A percentile compares a stretch with the other conserved stretches of the same genome.
Evolutionary conservation across 176 grass and related monocot genomes (phyloP).

Genomic region (Olyra latifolia): DNA sequence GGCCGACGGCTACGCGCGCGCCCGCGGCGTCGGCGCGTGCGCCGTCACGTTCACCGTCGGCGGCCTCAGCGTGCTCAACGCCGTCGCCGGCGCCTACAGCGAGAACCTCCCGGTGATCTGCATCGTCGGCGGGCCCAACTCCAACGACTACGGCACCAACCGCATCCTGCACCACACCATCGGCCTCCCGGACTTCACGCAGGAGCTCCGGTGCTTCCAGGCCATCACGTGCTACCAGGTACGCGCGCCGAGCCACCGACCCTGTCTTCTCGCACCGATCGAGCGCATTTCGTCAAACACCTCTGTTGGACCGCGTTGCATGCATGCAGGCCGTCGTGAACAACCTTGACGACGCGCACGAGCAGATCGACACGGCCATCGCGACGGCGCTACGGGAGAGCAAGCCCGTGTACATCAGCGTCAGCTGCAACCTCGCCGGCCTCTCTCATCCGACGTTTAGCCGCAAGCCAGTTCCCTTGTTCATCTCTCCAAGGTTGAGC

Average conservation of each 20-base stretch:
- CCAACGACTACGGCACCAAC: conserved; percentile 79
- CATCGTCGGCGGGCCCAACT: conserved; percentile 73
- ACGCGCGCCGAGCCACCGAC: too few species aligned
- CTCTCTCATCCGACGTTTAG: conserved; percentile 62
- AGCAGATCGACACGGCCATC: conserved; percentile 83
- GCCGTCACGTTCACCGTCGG: conserved; percentile 88
- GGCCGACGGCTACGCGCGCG: conserved; percentile 70
- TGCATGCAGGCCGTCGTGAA: conserved; percentile 55
- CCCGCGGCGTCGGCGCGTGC: conserved; percentile 64
- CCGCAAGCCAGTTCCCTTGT: conserved; percentile 63
- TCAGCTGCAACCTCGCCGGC: conserved; percentile 70
- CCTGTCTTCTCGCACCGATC: too few species aligned
- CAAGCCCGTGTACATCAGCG: conserved; percentile 83
- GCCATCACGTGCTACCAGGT: conserved; percentile 79
- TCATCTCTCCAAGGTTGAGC: conserved; percentile 76
- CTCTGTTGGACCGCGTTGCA: neutral
- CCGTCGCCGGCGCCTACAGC: conserved; percentile 74
- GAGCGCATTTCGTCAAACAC: conserved; percentile 29
- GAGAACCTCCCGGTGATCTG: conserved; percentile 78
- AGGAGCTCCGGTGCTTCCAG: conserved; percentile 85
- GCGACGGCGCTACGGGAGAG: conserved; percentile 64
- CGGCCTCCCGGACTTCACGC: conserved; percentile 69
- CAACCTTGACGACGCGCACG: conserved; percentile 76
- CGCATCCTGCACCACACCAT: conserved; percentile 88
- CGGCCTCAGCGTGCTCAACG: conserved; percentile 76